Conservation (phyloP, 116 monocot genomes). For the Dioscorea cayenensis region DNA sequence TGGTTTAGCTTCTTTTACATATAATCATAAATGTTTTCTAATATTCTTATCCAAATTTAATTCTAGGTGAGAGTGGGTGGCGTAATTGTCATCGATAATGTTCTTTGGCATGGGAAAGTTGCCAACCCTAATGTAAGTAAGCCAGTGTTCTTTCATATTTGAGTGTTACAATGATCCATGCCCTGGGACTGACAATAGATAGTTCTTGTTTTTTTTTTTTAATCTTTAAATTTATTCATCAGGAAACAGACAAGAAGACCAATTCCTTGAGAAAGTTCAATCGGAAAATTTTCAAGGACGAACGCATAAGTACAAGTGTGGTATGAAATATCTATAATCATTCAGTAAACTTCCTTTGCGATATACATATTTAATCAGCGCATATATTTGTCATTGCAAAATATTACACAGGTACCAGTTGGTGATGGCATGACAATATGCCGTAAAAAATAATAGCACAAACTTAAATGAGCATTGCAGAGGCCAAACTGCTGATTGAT, state of each 20-base stretch:
- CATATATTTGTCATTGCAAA: background rate
- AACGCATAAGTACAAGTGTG: constrained; percentile 65
- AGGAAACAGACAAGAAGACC: constrained; percentile 64
- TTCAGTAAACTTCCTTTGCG: background rate
- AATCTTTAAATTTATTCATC: background rate
- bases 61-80: constrained; percentile 78
- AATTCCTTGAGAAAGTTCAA: constrained; percentile 77
- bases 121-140: constrained; percentile 74
- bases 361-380: background rate
- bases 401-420: constrained; percentile 68
- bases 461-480: background rate
- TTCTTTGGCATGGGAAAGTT: constrained; percentile 94
- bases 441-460: constrained; percentile 34
- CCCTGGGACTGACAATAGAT: background rate
- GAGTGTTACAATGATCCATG: background rate
- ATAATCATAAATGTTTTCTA: background rate
- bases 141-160: background rate
- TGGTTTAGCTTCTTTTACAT: no score
- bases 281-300: constrained; percentile 62
- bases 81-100: constrained; percentile 84
- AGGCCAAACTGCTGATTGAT: no score
- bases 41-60: background rate
- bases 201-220: background rate
- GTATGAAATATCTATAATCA: constrained; percentile 14
- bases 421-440: constrained; percentile 98